Percentiles rank a stretch among this genome's conserved stretches.
Conservation (phyloP, 2,329 filamentous ascomycete genomes). For the Dichotomopilus funicola region DNA sequence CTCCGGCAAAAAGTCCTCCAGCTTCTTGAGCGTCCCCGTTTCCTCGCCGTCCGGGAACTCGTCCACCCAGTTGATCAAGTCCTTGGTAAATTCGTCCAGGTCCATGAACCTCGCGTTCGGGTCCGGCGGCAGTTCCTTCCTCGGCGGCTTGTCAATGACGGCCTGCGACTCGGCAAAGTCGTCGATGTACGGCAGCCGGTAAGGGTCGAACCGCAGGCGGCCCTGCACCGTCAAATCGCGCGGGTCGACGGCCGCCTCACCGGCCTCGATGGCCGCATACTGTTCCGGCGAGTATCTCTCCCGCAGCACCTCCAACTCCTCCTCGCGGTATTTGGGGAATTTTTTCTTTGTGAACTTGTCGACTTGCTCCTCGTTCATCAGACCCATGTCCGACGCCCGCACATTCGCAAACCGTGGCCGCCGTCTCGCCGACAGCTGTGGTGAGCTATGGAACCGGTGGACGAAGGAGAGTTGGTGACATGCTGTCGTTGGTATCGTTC, state of each 20-base stretch:
- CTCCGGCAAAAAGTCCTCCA: slow-evolving; percentile 31
- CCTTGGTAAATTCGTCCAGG: slow-evolving; percentile 53
- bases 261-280: slow-evolving; percentile 72
- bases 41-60: slow-evolving; percentile 20
- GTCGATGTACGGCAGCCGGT: slow-evolving; percentile 70
- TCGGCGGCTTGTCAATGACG: slow-evolving; percentile 64
- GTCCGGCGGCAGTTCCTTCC: slow-evolving; percentile 43
- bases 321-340: slow-evolving; percentile 59
- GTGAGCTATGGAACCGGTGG: slow-evolving; percentile 45
- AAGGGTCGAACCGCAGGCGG: slow-evolving; percentile 63
- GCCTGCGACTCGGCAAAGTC: slow-evolving; percentile 74
- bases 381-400: slow-evolving; percentile 45
- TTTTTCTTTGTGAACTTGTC: slow-evolving; percentile 39
- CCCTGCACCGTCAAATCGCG: slow-evolving; percentile 70
- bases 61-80: slow-evolving; percentile 46
- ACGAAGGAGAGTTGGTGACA: slow-evolving; percentile 30
- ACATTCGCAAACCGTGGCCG: slow-evolving; percentile 47
- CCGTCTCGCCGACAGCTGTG: slow-evolving; percentile 39
- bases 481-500: slow-evolving; percentile 13
- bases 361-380: slow-evolving; percentile 39
- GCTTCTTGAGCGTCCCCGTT: slow-evolving; percentile 33
- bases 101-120: slow-evolving; percentile 55
- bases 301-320: slow-evolving; percentile 56
- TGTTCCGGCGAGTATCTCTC: slow-evolving; percentile 74
- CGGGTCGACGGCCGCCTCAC: slow-evolving; percentile 68